A percentile compares a stretch with the other conserved stretches of the same genome.
phyloP scores from a whole-genome alignment of 1,284 basidiomycete genomes.

The Coriolopsis trogii region DNA sequence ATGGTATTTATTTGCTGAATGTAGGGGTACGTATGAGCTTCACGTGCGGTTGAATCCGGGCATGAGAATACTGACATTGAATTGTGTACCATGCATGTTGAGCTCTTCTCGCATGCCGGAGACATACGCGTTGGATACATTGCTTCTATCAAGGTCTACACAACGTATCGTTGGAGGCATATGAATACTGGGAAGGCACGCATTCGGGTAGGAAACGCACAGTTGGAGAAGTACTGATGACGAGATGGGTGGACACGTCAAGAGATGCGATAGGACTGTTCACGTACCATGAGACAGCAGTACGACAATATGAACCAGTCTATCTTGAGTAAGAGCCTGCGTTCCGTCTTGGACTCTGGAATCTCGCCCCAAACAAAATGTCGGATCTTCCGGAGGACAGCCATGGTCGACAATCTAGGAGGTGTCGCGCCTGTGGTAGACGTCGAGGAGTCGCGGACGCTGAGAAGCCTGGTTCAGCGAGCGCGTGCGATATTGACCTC shows the following conservation, averaged over 20 bases:
- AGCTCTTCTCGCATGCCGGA: slow-evolving; percentile 85
- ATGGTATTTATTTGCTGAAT: slow-evolving; percentile 68
- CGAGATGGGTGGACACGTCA: background rate
- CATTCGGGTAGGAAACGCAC: slow-evolving; percentile 36
- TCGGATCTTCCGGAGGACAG: slow-evolving; percentile 18
- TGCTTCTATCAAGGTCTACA: slow-evolving; percentile 66
- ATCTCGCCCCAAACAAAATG: slow-evolving; percentile 38
- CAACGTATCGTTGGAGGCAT: background rate
- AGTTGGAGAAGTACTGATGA: slow-evolving; percentile 65
- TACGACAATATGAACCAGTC: slow-evolving; percentile 71
- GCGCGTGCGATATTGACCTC: background rate
- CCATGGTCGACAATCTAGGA: slow-evolving; percentile 3
- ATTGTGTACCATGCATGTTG: slow-evolving; percentile 68
- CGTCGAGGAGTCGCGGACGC: background rate
- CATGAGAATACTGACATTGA: slow-evolving; percentile 50
- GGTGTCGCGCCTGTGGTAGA: background rate
- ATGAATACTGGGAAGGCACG: background rate
- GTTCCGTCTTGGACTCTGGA: slow-evolving; percentile 44
- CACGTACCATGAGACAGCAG: slow-evolving; percentile 66
- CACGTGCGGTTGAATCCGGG: background rate
- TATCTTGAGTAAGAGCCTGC: slow-evolving; percentile 55
- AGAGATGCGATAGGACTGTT: background rate
- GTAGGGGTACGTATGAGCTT: background rate
- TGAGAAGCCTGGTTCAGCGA: too few species aligned
- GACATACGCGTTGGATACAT: slow-evolving; percentile 73